A percentile compares a stretch with the other conserved stretches of the same genome.
Conservation (phyloP, 2,329 filamentous ascomycete genomes). For the Xylaria sp. region DNA sequence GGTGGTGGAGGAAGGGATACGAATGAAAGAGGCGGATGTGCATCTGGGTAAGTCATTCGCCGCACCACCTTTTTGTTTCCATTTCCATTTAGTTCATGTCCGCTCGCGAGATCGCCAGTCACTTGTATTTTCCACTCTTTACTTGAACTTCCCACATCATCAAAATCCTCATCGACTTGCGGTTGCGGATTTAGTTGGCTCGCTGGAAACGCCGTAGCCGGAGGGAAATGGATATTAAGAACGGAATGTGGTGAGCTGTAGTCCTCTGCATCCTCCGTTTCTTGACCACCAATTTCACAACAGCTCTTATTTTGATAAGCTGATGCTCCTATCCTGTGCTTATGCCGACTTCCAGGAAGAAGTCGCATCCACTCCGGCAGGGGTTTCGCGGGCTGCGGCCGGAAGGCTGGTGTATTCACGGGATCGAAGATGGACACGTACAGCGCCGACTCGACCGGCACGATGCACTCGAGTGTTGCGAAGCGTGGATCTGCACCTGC, state of each 20-base stretch:
- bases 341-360: slow-evolving; percentile 18
- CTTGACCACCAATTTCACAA: slow-evolving; percentile 15
- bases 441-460: slow-evolving; percentile 45
- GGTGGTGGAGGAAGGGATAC: background rate
- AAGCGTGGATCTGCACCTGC: slow-evolving; percentile 7
- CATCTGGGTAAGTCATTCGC: background rate
- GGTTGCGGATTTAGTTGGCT: background rate
- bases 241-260: slow-evolving; percentile 32
- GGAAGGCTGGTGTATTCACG: slow-evolving; percentile 52
- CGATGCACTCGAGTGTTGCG: slow-evolving; percentile 30
- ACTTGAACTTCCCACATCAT: too few relatives aligned
- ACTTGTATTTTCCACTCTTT: too few relatives aligned
- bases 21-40: background rate
- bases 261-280: background rate
- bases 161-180: too few relatives aligned
- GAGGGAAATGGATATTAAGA: slow-evolving; percentile 36
- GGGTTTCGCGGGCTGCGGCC: slow-evolving; percentile 56
- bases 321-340: too few relatives aligned
- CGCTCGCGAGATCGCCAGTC: too few relatives aligned
- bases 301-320: slow-evolving; percentile 21
- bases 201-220: background rate
- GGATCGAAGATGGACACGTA: slow-evolving; percentile 60
- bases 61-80: background rate
- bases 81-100: background rate
- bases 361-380: slow-evolving; percentile 55